These are phyloP conservation scores for Datisca glomerata DNA, from an alignment of 306 rosid genomes.

Conservation along the genomic window DNA sequence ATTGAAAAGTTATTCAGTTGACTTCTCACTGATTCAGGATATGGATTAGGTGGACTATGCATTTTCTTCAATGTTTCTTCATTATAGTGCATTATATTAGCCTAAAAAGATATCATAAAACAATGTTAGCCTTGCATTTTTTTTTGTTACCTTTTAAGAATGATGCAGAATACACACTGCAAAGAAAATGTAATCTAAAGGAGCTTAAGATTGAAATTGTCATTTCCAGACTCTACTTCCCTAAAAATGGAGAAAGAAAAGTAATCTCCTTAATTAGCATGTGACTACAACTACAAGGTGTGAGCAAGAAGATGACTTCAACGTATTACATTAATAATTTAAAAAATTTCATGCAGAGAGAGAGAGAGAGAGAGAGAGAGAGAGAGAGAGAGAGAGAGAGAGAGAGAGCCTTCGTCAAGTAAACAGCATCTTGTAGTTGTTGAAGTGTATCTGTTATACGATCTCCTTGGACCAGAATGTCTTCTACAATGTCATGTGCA, in stretches of 20 bases:
- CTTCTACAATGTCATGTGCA: constrained; percentile 74
- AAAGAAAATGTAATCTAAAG: too few relatives aligned
- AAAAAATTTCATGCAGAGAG: too few relatives aligned
- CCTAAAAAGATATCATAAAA: constrained; percentile 34
- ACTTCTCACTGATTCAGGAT: constrained; percentile 41
- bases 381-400: constrained; percentile 17
- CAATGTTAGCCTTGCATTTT: constrained; percentile 13
- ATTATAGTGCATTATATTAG: constrained; percentile 65
- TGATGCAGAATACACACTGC: neutral
- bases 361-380: neutral
- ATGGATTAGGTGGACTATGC: constrained; percentile 41
- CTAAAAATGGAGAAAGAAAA: neutral
- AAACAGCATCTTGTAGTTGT: constrained; percentile 92
- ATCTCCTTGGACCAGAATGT: constrained; percentile 74
- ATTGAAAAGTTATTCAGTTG: constrained; percentile 33
- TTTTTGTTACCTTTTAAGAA: neutral
- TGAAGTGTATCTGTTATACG: constrained; percentile 56
- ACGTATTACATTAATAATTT: too few relatives aligned
- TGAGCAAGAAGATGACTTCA: too few relatives aligned
- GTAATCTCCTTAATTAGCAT: neutral
- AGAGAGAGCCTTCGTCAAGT: constrained; percentile 62
- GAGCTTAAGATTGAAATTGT: too few relatives aligned
- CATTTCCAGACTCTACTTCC: neutral
- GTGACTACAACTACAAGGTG: neutral
- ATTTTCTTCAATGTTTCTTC: constrained; percentile 66